Evolutionary conservation across 2,329 filamentous ascomycete species (phyloP), one percentile per base, ranked within the genome.

Genomic region (Septoria petroselini): DNA sequence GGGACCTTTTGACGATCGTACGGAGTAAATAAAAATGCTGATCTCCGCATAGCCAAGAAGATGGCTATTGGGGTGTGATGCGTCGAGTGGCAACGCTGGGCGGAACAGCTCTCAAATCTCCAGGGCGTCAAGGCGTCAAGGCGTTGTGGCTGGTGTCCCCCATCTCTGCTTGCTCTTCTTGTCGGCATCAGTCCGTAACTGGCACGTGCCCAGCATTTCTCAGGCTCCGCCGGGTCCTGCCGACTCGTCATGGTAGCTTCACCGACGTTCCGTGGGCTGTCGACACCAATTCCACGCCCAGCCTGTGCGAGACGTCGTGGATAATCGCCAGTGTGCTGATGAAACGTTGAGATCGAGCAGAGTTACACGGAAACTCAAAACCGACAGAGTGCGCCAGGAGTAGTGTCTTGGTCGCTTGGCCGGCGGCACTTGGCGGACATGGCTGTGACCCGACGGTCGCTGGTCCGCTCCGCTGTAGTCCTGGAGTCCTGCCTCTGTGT

Each of bases 1-100:
- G 43, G 43, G 7, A 18, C n/a, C 40, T 23, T 38, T 27, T 46
- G 30, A 47, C 42, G 33, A 18, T 42, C 18, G 23, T 45, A n/a
- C n/a, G n/a, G n/a, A n/a, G n/a, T n/a, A n/a, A n/a, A n/a, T n/a
- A 23, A 41, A 50, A 23, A 55, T 54, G 50, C 39, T 48, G 50
- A 57, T 54, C 54, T 35, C 37, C 48, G 40, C 35, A 34, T 29
- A 15, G 54, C 50, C 54, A 56, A 56, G 54, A 18, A 15, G 25
- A 41, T 25, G 29, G 27, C 31, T 41, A 42, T 25, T 31, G 44
- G 18, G 25, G 46, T 43, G 54, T 43, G 54, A 46, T 49, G 38
- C 50, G 50, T 56, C 46, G 50, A 51, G 23, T 29, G 29, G 45
- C 42, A 41, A 42, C 42, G 48, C 37, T 25, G 43, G 35, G 29